Conservation (phyloP, 1,284 basidiomycete species). For the Rhodotorula sp. region DNA sequence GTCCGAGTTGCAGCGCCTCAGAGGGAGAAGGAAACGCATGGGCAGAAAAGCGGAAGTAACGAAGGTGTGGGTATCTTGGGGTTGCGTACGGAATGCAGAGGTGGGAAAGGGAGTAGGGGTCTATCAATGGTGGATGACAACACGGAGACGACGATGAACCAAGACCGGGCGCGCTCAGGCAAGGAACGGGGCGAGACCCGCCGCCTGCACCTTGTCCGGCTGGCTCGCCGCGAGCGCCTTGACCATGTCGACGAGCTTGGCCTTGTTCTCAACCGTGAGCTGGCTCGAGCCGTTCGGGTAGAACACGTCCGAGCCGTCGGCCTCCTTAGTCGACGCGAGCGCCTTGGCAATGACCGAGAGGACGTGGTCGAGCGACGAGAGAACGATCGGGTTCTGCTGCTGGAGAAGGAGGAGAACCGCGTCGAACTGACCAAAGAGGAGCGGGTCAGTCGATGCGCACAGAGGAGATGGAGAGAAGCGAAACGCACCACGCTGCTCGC, state of each 20-base stretch:
- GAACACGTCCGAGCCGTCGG: slow-evolving; percentile 30
- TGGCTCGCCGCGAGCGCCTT: slow-evolving; percentile 58
- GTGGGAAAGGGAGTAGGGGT: not conserved
- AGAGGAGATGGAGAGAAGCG: slow-evolving; percentile 48
- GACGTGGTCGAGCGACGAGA: slow-evolving; percentile 77
- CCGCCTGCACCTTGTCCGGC: slow-evolving; percentile 40
- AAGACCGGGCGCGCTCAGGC: not conserved
- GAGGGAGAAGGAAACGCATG: no score
- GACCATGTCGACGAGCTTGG: slow-evolving; percentile 74
- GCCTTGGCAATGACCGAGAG: slow-evolving; percentile 81
- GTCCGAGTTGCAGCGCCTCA: no score
- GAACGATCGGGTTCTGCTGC: slow-evolving; percentile 65
- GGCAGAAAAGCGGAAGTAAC: no score
- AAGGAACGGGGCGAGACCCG: slow-evolving; percentile 30
- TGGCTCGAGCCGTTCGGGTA: slow-evolving; percentile 69
- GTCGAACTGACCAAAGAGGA: slow-evolving; percentile 60
- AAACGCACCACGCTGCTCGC: slow-evolving; percentile 34
- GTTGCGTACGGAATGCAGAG: not conserved
- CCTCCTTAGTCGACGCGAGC: slow-evolving; percentile 56
- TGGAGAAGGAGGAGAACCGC: slow-evolving; percentile 87
- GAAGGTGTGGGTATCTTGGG: not conserved
- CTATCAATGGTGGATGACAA: not conserved
- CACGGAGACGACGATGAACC: not conserved
- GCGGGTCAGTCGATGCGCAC: not conserved
- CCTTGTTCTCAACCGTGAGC: slow-evolving; percentile 72